Conservation (phyloP, 768 basidiomycete genomes). For the Auriscalpium vulgare region DNA sequence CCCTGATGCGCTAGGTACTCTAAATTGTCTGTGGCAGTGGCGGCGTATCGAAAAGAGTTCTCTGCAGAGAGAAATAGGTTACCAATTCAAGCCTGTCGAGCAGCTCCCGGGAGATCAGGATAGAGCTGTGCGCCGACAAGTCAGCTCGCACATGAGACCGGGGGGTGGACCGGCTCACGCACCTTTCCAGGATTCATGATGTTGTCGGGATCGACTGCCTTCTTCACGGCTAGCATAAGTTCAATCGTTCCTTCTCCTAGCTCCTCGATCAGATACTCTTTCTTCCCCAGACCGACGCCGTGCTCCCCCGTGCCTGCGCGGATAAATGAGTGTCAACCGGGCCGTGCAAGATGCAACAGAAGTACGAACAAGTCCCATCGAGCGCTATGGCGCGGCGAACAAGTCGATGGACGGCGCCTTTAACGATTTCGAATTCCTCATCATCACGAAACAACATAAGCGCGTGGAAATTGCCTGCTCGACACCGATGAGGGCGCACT, state of each 20-base stretch:
- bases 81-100: no score
- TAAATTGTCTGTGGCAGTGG: no score
- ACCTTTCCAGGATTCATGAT: slow-evolving; percentile 82
- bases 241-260: slow-evolving; percentile 76
- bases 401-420: slow-evolving; percentile 59
- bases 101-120: no score
- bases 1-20: no score
- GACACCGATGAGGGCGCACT: no score
- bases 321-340: no score
- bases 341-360: not conserved
- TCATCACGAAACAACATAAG: slow-evolving; percentile 52
- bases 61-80: no score
- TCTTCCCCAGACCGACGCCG: slow-evolving; percentile 83
- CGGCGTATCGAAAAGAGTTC: no score
- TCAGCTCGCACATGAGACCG: no score
- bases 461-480: slow-evolving; percentile 47
- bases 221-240: slow-evolving; percentile 82
- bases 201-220: slow-evolving; percentile 68
- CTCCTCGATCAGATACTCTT: slow-evolving; percentile 75
- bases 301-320: slow-evolving; percentile 82
- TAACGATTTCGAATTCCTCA: slow-evolving; percentile 45
- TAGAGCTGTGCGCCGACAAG: no score
- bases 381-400: slow-evolving; percentile 63
- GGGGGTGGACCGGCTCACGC: not conserved
- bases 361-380: slow-evolving; percentile 65